Percentiles rank a stretch among this genome's conserved stretches.
phyloP scores from a whole-genome alignment of 441 rosid species.

The Croton laevigatus region DNA sequence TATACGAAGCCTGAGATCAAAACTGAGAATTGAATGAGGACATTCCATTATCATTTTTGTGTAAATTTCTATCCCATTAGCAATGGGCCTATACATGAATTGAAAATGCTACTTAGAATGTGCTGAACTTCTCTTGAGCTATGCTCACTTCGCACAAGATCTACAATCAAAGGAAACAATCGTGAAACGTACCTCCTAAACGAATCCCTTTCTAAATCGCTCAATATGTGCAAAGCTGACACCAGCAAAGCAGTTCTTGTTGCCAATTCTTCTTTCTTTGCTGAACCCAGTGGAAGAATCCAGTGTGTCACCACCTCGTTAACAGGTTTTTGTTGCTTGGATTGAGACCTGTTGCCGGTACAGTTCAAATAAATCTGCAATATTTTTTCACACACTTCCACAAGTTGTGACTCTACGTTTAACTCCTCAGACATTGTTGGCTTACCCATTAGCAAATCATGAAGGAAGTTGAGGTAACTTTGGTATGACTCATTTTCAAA shows the following conservation, averaged over 20 bases:
- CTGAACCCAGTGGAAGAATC: constrained; percentile 70
- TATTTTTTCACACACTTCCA: constrained; percentile 55
- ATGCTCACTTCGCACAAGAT: constrained; percentile 85
- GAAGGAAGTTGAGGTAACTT: constrained; percentile 64
- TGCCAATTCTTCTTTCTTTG: constrained; percentile 75
- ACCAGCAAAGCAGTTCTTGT: constrained; percentile 72
- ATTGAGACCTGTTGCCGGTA: constrained; percentile 33
- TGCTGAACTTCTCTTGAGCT: constrained; percentile 72
- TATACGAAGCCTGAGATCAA: constrained; percentile 17
- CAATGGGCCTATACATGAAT: constrained; percentile 70
- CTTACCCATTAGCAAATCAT: constrained; percentile 40
- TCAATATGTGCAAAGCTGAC: constrained; percentile 55
- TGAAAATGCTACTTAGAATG: constrained; percentile 63
- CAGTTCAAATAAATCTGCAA: constrained; percentile 66
- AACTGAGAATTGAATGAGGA: constrained; percentile 24
- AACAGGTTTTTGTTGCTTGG: constrained; percentile 21
- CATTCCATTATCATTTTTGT: background rate
- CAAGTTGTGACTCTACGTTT: constrained; percentile 53
- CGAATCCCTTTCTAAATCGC: constrained; percentile 49
- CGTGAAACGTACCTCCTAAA: constrained; percentile 50
- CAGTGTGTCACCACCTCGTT: constrained; percentile 42
- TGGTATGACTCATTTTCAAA: constrained; percentile 87
- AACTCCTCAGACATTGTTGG: constrained; percentile 46
- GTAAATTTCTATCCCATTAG: constrained; percentile 35
- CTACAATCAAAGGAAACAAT: constrained; percentile 77